Base-by-base conservation (phyloP, 2,329 filamentous ascomycete species). In the Ophiostoma sp. region DNA sequence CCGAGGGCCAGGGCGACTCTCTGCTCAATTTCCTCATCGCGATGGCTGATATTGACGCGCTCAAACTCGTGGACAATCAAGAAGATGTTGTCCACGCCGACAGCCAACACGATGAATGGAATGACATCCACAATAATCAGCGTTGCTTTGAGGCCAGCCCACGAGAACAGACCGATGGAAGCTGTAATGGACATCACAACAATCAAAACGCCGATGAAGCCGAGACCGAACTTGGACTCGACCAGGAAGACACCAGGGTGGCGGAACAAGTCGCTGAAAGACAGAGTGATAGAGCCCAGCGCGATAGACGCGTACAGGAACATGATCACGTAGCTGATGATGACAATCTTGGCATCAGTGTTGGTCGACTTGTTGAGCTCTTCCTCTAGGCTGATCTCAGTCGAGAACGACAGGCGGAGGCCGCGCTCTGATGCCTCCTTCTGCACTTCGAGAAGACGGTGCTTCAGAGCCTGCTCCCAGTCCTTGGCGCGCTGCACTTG, bases 21-120 rank as follows among this genome's bases (percentile, higher is more conserved):
- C 75, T 93, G 88, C 73, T 96, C 90, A 2, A 99, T 89, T 77
- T 90, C 85, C 71, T 93, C 90, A 75, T 98, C 93, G 0, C 93
- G 92, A 74, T 97, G 91, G 77, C 90, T 96, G 73, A 93, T 81
- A 75, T 99, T 99, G 76, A 97, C 91, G 42, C 95, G 86, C 76
- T 99, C 95, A 70, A 99, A 96, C 78, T 99, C 95, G 78, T 99
- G 95, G 0, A 99, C 95, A 69, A 99, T 97, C 68, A 99, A 82
- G 80, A 99, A 99, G 74, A 99, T 98, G 76, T 99, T 99, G 83
- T 99, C 95, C 2, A 99, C 96, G 63, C 95, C 95, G 41, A 99
- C 93, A 12, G 95, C 95, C 27, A 99, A 81, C 9, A 99, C 94
- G 72, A 99, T 89, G 78, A 99, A 99, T 0, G 95, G 95, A 72